A percentile compares a stretch with the other conserved stretches of the same genome.
These are phyloP conservation scores for Colletotrichum sojae DNA, from an alignment of 2,329 filamentous ascomycete species.

Conservation along the genomic window DNA sequence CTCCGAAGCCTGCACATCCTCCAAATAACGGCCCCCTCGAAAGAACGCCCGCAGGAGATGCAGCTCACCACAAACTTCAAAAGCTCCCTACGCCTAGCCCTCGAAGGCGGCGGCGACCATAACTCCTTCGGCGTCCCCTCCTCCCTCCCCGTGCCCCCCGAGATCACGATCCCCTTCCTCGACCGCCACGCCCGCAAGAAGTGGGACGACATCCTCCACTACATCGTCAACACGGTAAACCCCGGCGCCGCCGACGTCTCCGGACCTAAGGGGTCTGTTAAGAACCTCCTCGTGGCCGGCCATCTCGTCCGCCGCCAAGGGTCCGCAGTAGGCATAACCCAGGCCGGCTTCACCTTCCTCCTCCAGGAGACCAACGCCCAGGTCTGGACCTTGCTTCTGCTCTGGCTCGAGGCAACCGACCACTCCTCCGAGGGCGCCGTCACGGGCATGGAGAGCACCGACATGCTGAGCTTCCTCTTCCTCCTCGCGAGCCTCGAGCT, in stretches of 20 bases:
- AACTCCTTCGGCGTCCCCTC: slow-evolving; percentile 93
- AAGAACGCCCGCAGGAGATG: slow-evolving; percentile 78
- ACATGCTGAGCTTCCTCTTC: slow-evolving; percentile 96
- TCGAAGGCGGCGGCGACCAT: slow-evolving; percentile 88
- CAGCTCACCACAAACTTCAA: slow-evolving; percentile 86
- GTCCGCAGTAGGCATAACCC: slow-evolving; percentile 80
- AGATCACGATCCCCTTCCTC: slow-evolving; percentile 79
- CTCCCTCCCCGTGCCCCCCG: slow-evolving; percentile 70
- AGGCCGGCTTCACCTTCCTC: slow-evolving; percentile 94
- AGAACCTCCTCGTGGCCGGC: slow-evolving; percentile 84
- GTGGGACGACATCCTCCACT: slow-evolving; percentile 97
- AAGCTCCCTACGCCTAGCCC: slow-evolving; percentile 84
- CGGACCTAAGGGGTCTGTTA: slow-evolving; percentile 82
- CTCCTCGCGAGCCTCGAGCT: slow-evolving; percentile 94
- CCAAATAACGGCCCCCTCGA: slow-evolving; percentile 71
- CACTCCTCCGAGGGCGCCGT: slow-evolving; percentile 61
- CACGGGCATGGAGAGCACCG: slow-evolving; percentile 86
- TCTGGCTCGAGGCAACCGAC: slow-evolving; percentile 91
- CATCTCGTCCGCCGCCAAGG: slow-evolving; percentile 78
- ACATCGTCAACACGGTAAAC: slow-evolving; percentile 84
- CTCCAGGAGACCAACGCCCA: slow-evolving; percentile 96
- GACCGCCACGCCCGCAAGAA: slow-evolving; percentile 89
- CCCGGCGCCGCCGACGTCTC: slow-evolving; percentile 56
- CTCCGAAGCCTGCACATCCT: slow-evolving; percentile 91
- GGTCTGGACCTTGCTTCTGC: slow-evolving; percentile 93